Evolutionary conservation across 495 filamentous ascomycete species (phyloP).

Genomic region (Hypoxylon lienhwacheense): DNA sequence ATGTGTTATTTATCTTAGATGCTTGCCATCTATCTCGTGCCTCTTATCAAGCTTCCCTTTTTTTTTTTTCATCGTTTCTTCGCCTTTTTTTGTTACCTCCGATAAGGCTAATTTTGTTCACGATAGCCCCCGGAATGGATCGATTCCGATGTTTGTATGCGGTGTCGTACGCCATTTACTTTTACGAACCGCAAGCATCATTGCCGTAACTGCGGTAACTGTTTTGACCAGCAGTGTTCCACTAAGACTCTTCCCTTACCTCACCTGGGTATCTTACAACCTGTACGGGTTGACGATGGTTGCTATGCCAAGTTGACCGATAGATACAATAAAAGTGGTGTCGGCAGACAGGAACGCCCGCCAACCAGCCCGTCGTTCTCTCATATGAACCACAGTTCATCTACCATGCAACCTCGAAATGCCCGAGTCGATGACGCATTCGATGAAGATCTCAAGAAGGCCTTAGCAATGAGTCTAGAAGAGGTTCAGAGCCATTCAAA

Average conservation of each 20-base stretch:
- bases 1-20: slow-evolving; percentile 44
- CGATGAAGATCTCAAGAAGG: slow-evolving; percentile 91
- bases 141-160: slow-evolving; percentile 98
- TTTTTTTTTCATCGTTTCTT: too few species aligned
- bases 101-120: slow-evolving; percentile 23
- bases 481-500: slow-evolving; percentile 72
- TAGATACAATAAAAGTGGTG: slow-evolving; percentile 52
- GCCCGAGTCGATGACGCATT: slow-evolving; percentile 81
- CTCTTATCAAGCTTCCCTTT: too few species aligned
- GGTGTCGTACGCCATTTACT: slow-evolving; percentile 90
- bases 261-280: slow-evolving; percentile 86
- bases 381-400: slow-evolving; percentile 44
- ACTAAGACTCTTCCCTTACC: slow-evolving; percentile 86
- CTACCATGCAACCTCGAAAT: slow-evolving; percentile 83
- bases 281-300: slow-evolving; percentile 96
- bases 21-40: too few species aligned
- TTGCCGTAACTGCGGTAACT: slow-evolving; percentile 95
- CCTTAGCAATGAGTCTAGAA: slow-evolving; percentile 93
- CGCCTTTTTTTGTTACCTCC: too few species aligned
- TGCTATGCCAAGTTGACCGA: slow-evolving; percentile 89
- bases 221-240: slow-evolving; percentile 92
- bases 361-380: slow-evolving; percentile 42
- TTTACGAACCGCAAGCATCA: slow-evolving; percentile 99
- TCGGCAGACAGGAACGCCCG: slow-evolving; percentile 36
- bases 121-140: slow-evolving; percentile 91